phyloP scores from a whole-genome alignment of 495 filamentous ascomycete genomes.

The Daldinia grandis region DNA sequence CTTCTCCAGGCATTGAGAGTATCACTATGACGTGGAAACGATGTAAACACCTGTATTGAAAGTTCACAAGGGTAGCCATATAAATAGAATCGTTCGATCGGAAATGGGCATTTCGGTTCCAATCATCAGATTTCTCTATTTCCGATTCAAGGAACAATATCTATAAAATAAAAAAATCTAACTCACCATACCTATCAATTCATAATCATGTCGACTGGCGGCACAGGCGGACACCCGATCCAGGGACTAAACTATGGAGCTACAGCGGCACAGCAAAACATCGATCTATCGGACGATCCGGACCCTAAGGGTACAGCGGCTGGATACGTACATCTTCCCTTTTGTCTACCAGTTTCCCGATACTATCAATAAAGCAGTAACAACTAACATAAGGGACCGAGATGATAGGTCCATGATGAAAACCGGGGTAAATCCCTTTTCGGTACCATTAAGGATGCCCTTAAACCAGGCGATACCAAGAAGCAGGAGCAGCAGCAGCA shows the following conservation, averaged over 20 bases:
- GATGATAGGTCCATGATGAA: constrained; percentile 13
- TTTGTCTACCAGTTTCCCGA: background rate
- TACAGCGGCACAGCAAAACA: constrained; percentile 6
- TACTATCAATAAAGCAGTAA: background rate
- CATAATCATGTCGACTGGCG: constrained; percentile 33
- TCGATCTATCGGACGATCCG: constrained; percentile 32
- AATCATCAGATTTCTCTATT: background rate
- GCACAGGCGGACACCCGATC: constrained; percentile 28
- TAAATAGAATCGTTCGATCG: background rate
- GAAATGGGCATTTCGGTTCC: background rate
- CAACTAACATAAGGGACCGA: background rate
- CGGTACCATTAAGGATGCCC: constrained; percentile 32
- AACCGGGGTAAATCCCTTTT: constrained; percentile 25
- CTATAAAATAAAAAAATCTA: background rate
- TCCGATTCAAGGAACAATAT: background rate
- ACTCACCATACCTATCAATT: background rate
- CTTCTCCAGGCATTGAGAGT: background rate
- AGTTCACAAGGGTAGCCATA: background rate
- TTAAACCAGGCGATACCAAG: constrained; percentile 35
- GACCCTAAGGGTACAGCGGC: constrained; percentile 36
- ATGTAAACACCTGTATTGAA: background rate
- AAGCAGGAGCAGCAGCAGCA: constrained; percentile 18
- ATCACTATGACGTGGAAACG: constrained; percentile 36
- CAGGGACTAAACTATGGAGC: constrained; percentile 21
- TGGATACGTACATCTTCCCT: constrained; percentile 28